These are phyloP conservation scores for Monosporascus ibericus DNA, from an alignment of 2,329 filamentous ascomycete species.

Conservation along the genomic window DNA sequence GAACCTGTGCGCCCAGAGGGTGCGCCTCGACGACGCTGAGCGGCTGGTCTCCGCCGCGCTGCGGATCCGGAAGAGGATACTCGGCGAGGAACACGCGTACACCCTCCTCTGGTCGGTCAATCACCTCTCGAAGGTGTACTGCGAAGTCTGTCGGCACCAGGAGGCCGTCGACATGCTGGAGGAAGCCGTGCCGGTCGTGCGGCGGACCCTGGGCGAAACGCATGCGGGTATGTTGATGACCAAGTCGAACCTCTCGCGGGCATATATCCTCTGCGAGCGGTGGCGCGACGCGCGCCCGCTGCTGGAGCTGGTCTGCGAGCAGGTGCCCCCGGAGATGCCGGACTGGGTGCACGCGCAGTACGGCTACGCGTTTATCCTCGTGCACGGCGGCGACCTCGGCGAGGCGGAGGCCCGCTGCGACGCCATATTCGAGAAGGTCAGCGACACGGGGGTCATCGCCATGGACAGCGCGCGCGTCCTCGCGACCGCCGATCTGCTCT, in stretches of 20 bases:
- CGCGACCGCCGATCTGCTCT: conserved; percentile 4
- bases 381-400: conserved; percentile 8
- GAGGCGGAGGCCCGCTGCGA: conserved; percentile 5
- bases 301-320: conserved; percentile 3
- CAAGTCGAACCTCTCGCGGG: conserved; percentile 6
- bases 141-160: conserved; percentile 17
- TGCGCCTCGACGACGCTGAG: conserved; percentile 1
- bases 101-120: conserved; percentile 26
- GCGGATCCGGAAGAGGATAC: background rate
- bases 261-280: conserved; percentile 3
- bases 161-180: conserved; percentile 11
- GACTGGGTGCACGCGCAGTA: conserved; percentile 12
- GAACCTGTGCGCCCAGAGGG: conserved; percentile 1
- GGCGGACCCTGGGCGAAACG: conserved; percentile 5
- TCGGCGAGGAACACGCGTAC: conserved; percentile 29
- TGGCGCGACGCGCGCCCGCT: conserved; percentile 4
- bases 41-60: conserved; percentile 15
- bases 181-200: conserved; percentile 15
- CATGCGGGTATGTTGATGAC: conserved; percentile 9
- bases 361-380: conserved; percentile 8
- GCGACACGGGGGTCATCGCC: background rate
- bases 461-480: conserved; percentile 4
- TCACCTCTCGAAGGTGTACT: conserved; percentile 24
- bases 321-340: conserved; percentile 4
- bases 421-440: conserved; percentile 4